Base-by-base conservation (phyloP, 139 green algal genomes). In the Picochlorum costavermella region DNA sequence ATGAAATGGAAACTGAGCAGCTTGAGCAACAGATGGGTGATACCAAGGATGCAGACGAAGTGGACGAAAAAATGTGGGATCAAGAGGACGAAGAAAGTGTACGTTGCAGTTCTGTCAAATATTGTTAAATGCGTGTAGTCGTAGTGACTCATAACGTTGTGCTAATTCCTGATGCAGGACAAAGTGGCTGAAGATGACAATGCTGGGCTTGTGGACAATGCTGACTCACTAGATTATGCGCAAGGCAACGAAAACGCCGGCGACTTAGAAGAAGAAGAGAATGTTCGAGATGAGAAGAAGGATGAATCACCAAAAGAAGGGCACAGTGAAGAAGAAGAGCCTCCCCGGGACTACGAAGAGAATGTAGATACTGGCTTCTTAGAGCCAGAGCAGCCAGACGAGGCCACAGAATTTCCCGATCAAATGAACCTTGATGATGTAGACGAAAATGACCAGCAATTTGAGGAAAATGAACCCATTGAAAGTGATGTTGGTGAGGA, bases 61-160 rank as follows among this genome's bases (percentile, higher is more conserved):
- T 98, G 36, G 92, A 98, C 69, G 92, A 98, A 83, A 73, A 75
- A 56, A 61, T 97, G 67, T 98, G 92, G 91, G 75, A 84, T 31
- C 78, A 93, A 6, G 80, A 88, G 28, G 70, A 85, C 40, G 56
- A 72, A 25, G 44, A 85, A 31, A 60, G 77, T 28, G 69, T 53
- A 53, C 46, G 46, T 14, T 8, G 16, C 5, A 20, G 9, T 53
- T 10, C 12, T 53, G 17, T 53, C 20, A 53, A 6, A 30, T 53
- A 2, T 63, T 56, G 17, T 36, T 51, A 51, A 28, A 51, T 9
- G 6, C 51, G 59, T 65, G 63, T 50, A 73, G 28, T 45, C 64
- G 25, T 60, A 31, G 23, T 55, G 45, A 6, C 31, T 59, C 16
- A 53, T 5, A 53, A 53, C 6, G 50, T 64, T 64, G 61, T 48